These are phyloP conservation scores for Rhodocollybia butyracea DNA, from an alignment of 768 basidiomycete species.

Conservation along the genomic window DNA sequence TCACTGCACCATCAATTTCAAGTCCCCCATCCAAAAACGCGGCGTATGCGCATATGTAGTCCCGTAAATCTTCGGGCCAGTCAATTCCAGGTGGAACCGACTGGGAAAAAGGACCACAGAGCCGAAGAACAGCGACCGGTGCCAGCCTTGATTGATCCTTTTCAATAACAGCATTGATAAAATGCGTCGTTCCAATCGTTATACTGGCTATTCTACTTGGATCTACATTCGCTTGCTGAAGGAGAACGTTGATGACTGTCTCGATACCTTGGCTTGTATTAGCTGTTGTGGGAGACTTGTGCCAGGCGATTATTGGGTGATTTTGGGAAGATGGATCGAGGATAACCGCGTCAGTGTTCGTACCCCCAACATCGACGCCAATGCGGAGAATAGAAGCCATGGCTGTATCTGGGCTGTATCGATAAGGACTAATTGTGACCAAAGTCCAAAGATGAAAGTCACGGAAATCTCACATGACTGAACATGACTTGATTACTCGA, in stretches of 20 bases:
- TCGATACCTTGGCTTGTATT: constrained; percentile 52
- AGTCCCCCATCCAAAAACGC: constrained; percentile 27
- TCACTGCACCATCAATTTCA: constrained; percentile 46
- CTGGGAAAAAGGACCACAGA: constrained; percentile 51
- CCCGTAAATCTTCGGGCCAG: constrained; percentile 44
- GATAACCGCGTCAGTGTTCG: constrained; percentile 9
- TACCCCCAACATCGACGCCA: constrained; percentile 8
- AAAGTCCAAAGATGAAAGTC: too few relatives aligned
- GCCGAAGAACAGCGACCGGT: constrained; percentile 53
- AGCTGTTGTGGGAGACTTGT: constrained; percentile 48
- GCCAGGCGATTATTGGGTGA: constrained; percentile 25
- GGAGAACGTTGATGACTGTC: constrained; percentile 34
- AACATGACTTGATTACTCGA: too few relatives aligned
- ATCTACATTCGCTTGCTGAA: constrained; percentile 28
- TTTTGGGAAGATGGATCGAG: constrained; percentile 17
- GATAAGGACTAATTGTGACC: too few relatives aligned
- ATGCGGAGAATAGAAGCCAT: constrained; percentile 7
- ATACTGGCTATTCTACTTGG: constrained; percentile 38
- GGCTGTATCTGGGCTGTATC: background rate
- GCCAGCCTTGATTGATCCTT: constrained; percentile 41
- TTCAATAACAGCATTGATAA: constrained; percentile 52
- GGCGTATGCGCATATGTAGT: constrained; percentile 32
- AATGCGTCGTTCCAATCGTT: constrained; percentile 52
- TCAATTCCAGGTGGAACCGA: constrained; percentile 53
- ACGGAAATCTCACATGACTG: too few relatives aligned